Percentiles rank a stretch among this genome's conserved stretches.
Conservation (phyloP, 805 yeast genomes). For the Sugiyamaella valdiviana region DNA sequence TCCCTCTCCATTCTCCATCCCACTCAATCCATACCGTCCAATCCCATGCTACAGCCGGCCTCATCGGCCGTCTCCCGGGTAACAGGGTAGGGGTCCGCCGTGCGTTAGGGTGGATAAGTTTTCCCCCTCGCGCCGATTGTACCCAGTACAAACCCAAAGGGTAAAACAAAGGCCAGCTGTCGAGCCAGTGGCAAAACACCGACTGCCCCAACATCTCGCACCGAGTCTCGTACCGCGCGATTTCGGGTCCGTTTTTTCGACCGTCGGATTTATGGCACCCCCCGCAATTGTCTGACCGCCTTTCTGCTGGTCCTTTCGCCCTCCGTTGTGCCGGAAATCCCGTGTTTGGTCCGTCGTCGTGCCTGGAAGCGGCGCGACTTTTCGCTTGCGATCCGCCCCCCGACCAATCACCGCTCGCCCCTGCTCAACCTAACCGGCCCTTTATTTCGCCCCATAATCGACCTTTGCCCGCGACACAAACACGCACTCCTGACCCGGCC, state of each 20-base stretch:
- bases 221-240: background rate
- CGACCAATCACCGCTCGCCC: background rate
- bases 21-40: no score
- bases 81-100: background rate
- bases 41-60: background rate
- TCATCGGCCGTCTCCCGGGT: background rate
- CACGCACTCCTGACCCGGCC: no score
- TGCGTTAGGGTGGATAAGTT: background rate
- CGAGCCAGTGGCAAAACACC: background rate
- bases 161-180: background rate
- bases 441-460: no score
- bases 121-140: background rate
- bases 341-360: background rate
- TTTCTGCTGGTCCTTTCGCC: background rate
- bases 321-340: background rate
- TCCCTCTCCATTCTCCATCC: no score
- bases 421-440: no score
- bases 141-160: background rate
- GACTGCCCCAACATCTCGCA: background rate
- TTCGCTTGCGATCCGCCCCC: background rate
- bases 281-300: background rate
- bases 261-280: background rate
- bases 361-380: background rate
- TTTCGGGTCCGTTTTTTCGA: background rate
- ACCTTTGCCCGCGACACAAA: no score